Conservation (phyloP, 164 flowering plant species). For the Vitis amurensis region DNA sequence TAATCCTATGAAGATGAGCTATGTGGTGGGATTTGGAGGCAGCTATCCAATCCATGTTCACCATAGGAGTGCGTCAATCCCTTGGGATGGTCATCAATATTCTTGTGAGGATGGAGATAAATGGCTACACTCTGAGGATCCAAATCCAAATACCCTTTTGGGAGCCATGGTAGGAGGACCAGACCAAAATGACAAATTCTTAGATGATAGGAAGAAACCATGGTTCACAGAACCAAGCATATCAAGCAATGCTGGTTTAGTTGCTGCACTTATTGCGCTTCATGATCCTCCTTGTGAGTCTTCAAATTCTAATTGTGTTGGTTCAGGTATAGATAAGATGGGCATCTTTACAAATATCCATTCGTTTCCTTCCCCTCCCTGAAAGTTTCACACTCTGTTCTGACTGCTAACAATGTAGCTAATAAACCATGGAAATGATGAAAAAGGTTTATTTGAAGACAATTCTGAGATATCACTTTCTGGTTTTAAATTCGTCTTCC, state of each 20-base stretch:
- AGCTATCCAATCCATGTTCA: conserved; percentile 54
- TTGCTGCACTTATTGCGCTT: conserved; percentile 71
- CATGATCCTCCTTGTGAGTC: conserved; percentile 35
- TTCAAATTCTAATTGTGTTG: conserved; percentile 9
- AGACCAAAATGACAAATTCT: conserved; percentile 42
- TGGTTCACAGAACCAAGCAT: conserved; percentile 63
- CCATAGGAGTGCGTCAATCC: conserved; percentile 68
- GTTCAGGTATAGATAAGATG: conserved; percentile 36
- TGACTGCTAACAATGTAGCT: background rate
- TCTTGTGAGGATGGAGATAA: conserved; percentile 47
- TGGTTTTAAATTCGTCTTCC: no score
- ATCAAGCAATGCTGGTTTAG: conserved; percentile 69
- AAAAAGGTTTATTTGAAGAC: no score
- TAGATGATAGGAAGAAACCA: conserved; percentile 39
- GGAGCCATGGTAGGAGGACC: conserved; percentile 84
- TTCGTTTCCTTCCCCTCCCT: background rate
- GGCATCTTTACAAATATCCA: conserved; percentile 43
- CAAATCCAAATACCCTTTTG: conserved; percentile 47
- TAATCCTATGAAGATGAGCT: conserved; percentile 78
- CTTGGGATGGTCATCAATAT: conserved; percentile 34
- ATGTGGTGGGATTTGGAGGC: conserved; percentile 63
- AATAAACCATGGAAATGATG: no score
- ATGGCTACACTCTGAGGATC: conserved; percentile 44
- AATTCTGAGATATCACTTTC: no score
- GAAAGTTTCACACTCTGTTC: background rate